Evolutionary conservation across 2,329 filamentous ascomycete species (phyloP).

Genomic region (Alternaria longipes): DNA sequence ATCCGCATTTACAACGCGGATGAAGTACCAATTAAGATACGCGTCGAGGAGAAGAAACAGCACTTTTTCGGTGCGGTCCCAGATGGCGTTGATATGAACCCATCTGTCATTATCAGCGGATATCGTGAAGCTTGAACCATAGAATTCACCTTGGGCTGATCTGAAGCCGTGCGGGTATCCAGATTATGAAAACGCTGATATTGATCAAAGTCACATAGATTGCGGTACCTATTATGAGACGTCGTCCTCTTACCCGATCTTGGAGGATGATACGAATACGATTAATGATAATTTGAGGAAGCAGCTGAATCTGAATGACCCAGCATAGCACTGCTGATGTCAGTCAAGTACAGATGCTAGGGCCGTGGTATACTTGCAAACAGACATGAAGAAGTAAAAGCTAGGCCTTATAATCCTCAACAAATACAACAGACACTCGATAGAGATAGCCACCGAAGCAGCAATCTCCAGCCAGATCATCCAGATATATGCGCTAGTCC

Average conservation of each 20-base stretch:
- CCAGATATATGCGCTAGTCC: conserved; percentile 54
- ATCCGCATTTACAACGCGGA: conserved; percentile 34
- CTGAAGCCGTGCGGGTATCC: conserved; percentile 41
- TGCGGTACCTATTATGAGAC: conserved; percentile 27
- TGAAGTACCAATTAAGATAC: conserved; percentile 39
- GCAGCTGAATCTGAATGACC: conserved; percentile 40
- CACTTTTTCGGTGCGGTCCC: conserved; percentile 40
- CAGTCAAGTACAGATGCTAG: not conserved
- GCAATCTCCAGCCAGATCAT: conserved; percentile 60
- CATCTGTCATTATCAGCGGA: conserved; percentile 14
- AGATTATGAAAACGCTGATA: conserved; percentile 42
- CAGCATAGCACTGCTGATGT: conserved; percentile 30
- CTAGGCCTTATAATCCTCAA: conserved; percentile 42
- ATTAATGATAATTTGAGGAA: conserved; percentile 45
- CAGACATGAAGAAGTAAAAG: conserved; percentile 44
- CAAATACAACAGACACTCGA: conserved; percentile 50
- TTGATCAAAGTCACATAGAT: conserved; percentile 36
- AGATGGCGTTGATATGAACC: conserved; percentile 36
- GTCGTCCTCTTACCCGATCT: conserved; percentile 23
- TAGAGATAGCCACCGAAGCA: conserved; percentile 53
- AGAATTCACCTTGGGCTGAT: conserved; percentile 25
- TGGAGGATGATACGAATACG: conserved; percentile 38
- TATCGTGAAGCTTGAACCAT: not conserved
- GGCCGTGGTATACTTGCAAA: conserved; percentile 25
- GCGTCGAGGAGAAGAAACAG: conserved; percentile 36